Conservation (phyloP, 768 basidiomycete genomes). For the Agaricus sinodeliciosus region DNA sequence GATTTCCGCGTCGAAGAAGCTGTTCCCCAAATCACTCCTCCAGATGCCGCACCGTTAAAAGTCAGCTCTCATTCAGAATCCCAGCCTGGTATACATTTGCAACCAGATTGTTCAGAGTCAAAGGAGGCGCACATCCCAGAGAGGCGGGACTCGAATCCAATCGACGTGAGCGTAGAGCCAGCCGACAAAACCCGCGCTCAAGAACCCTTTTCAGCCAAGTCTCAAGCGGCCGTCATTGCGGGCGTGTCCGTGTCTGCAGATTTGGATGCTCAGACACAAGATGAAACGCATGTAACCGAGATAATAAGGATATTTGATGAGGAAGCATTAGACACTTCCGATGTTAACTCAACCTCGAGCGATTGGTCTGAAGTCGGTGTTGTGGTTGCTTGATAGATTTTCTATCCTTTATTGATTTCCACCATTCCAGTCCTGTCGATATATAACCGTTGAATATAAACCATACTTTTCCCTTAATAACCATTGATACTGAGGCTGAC, state of each 20-base stretch:
- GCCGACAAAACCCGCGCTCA: too few relatives aligned
- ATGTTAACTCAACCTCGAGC: background rate
- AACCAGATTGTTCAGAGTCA: background rate
- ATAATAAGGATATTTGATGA: background rate
- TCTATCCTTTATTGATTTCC: background rate
- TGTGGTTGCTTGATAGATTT: background rate
- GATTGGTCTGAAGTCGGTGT: conserved; percentile 6
- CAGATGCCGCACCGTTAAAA: background rate
- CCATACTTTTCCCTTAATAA: background rate
- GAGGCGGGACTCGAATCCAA: background rate
- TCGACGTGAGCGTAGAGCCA: background rate
- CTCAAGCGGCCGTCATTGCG: too few relatives aligned
- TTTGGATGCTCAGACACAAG: too few relatives aligned
- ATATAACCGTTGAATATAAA: background rate
- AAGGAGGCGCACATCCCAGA: background rate
- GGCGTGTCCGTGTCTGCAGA: too few relatives aligned
- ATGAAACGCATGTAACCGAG: background rate
- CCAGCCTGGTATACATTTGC: background rate
- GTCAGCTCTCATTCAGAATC: background rate
- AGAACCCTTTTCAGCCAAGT: too few relatives aligned
- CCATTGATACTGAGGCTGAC: background rate
- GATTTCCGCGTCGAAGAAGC: background rate
- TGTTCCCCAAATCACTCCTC: background rate
- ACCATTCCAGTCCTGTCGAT: too few relatives aligned
- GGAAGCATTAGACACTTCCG: background rate